Conservation (phyloP, 148 eudicot genomes). For the Nepenthes gracilis region DNA sequence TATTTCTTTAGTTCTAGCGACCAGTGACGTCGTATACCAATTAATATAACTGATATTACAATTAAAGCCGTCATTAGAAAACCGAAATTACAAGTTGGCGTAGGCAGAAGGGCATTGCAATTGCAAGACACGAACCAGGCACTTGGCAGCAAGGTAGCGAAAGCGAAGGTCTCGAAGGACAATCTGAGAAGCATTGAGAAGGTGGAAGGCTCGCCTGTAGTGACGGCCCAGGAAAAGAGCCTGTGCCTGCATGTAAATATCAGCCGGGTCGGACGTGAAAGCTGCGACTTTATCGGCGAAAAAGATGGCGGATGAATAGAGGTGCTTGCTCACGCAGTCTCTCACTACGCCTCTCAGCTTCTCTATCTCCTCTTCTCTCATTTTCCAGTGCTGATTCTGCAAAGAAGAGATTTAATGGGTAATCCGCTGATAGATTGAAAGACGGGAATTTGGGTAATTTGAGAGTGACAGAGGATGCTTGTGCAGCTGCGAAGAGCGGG, state of each 20-base stretch:
- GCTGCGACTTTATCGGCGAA: conserved; percentile 95
- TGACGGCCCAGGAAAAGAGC: conserved; percentile 93
- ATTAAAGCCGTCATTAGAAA: no score
- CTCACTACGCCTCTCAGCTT: conserved; percentile 74
- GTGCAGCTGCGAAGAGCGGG: no score
- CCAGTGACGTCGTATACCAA: no score
- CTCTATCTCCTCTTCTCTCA: conserved; percentile 85
- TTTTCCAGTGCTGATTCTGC: conserved; percentile 1
- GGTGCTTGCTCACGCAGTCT: conserved; percentile 90
- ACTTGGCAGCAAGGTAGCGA: conserved; percentile 95
- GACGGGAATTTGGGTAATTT: no score
- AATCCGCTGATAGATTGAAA: no score
- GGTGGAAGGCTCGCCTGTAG: conserved; percentile 88
- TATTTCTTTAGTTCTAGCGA: no score
- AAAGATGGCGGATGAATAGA: conserved; percentile 90
- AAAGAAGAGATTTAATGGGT: no score
- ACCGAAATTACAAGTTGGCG: no score
- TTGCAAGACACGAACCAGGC: conserved; percentile 43
- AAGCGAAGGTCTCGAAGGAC: conserved; percentile 88
- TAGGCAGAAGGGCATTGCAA: no score
- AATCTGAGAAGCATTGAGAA: conserved; percentile 82
- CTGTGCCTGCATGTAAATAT: conserved; percentile 92
- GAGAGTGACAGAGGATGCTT: no score
- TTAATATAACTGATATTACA: no score
- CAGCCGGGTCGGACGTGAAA: conserved; percentile 69